Conservation (phyloP, 148 eudicot species). For the Beta vulgaris region DNA sequence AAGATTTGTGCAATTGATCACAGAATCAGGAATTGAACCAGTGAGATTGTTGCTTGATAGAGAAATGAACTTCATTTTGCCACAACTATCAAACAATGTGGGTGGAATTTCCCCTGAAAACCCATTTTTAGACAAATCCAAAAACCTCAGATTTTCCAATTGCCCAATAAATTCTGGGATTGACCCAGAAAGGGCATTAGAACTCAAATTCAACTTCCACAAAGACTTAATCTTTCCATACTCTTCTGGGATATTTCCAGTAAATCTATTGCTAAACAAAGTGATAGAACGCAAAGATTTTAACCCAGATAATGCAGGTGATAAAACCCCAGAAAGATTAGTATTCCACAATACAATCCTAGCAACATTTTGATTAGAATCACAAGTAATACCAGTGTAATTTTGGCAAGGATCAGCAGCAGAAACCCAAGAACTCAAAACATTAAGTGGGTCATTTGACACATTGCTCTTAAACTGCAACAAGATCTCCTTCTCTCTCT, state of each 20-base stretch:
- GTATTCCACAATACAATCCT: constrained; percentile 89
- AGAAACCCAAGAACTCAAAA: constrained; percentile 63
- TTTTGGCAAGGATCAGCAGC: constrained; percentile 57
- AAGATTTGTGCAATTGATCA: constrained; percentile 66
- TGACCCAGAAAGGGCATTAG: constrained; percentile 82
- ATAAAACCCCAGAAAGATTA: constrained; percentile 66
- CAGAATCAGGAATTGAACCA: constrained; percentile 65
- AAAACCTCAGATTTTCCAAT: constrained; percentile 69
- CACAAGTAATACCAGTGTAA: constrained; percentile 67
- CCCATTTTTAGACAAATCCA: constrained; percentile 86
- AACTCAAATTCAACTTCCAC: constrained; percentile 93
- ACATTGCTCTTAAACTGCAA: constrained; percentile 80
- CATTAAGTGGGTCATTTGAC: constrained; percentile 62
- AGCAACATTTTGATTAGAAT: constrained; percentile 66
- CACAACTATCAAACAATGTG: constrained; percentile 59
- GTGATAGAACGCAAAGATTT: constrained; percentile 52
- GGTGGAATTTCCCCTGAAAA: constrained; percentile 69
- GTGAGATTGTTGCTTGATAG: constrained; percentile 65
- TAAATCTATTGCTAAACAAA: constrained; percentile 72
- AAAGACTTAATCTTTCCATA: constrained; percentile 60
- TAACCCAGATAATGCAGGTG: constrained; percentile 72
- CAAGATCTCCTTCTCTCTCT: constrained; percentile 75
- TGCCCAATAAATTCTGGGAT: constrained; percentile 81
- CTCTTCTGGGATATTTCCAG: constrained; percentile 68
- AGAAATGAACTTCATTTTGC: constrained; percentile 70